phyloP scores from a whole-genome alignment of 495 filamentous ascomycete genomes.

The Neurospora sp. region DNA sequence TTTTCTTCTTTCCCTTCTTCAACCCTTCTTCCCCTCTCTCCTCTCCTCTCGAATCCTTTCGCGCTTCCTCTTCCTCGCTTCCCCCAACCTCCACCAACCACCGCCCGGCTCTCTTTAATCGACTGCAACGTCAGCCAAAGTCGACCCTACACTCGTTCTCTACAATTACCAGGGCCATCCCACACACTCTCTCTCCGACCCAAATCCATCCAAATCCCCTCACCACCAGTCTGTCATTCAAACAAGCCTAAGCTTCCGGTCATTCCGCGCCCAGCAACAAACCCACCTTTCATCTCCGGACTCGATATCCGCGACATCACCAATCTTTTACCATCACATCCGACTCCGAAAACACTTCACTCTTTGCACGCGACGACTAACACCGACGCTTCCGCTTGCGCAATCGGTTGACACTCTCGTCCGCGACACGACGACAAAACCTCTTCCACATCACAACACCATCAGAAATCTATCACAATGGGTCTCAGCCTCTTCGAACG shows the following conservation, averaged over 20 bases:
- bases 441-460: background rate
- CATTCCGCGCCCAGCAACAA: background rate
- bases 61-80: background rate
- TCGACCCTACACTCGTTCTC: background rate
- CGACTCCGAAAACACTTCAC: background rate
- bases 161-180: background rate
- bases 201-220: background rate
- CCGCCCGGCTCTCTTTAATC: background rate
- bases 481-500: constrained; percentile 37
- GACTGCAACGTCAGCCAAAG: background rate
- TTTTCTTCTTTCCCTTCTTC: background rate
- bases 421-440: background rate
- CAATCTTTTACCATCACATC: background rate
- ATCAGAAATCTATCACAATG: constrained; percentile 17
- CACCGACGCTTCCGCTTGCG: background rate
- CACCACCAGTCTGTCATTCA: background rate
- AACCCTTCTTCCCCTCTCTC: background rate
- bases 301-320: background rate
- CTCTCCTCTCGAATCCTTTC: background rate
- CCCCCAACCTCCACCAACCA: background rate
- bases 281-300: background rate
- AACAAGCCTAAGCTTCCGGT: background rate
- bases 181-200: background rate
- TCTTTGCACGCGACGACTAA: background rate
- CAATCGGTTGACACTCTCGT: background rate